Base-by-base conservation (phyloP, 1,284 basidiomycete genomes). In the Sporisorium iseilematis-ciliati region DNA sequence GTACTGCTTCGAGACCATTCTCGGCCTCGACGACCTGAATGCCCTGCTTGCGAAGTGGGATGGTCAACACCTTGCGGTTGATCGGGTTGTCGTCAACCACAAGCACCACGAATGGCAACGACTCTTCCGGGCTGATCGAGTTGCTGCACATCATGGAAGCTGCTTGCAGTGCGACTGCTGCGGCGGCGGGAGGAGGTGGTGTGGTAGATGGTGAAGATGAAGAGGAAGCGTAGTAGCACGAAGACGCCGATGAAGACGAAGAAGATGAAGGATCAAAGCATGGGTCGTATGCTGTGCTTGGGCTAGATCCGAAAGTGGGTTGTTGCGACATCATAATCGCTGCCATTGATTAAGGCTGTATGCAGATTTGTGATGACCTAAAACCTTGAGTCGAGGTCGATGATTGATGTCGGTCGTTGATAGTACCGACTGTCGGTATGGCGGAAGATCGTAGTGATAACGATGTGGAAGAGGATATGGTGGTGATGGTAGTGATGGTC, bases 81-180 rank as follows among this genome's bases (percentile, higher is more conserved):
- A 83, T 65, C n/a, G 72, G 57, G 52, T 83, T 83, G 66, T 83
- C 82, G 49, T 83, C 82, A 6, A 79, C 82, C 5, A 82, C 78
- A 8, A 82, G 77, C 40, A 76, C 70, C 2, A 60, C 55, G 40
- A 81, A 79, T 2, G 65, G 59, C 8, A 61, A 38, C 31, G 61
- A 56, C 1, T 59, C 69, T 46, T 66, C 57, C 21, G 51, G 56
- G 18, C n/a, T 29, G 4, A 33, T 31, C 12, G 64, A 11, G 35
- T 38, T 18, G n/a, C 18, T 40, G 35, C 58, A 62, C 59, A 58
- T 62, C 50, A 63, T 65, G 4, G 69, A 43, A 3, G 62, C 57
- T 4, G 62, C 48, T 41, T 56, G 51, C 2, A 59, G 48, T 16
- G 60, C 57, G 12, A 38, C 54, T 20, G 65, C 52, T 11, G 71